Evolutionary conservation across 2,329 filamentous ascomycete genomes (phyloP), one percentile per base, ranked within the genome.

Genomic region (Trichoderma sp.): DNA sequence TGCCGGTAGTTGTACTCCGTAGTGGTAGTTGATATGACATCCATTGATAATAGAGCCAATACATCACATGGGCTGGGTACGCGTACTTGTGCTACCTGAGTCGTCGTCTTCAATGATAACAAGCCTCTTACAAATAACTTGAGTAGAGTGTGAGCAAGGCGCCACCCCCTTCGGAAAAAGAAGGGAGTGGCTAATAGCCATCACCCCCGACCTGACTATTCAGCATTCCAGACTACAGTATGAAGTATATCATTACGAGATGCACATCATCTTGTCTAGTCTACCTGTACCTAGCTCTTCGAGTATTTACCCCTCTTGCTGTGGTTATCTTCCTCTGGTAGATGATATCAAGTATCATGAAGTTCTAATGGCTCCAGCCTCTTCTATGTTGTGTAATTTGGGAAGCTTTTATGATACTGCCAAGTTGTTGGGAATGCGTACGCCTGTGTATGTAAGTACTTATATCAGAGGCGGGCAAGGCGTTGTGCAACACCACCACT

Each of bases 401-500:
- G 21, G 21, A 53, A 6, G 43, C n/a, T 12, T 3, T 24, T 24
- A 53, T 14, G 47, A 53, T 6, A 24, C 11, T 14, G 47, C 1
- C n/a, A 24, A 24, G n/a, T 24, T 24, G 21, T 53, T 53, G 47
- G 47, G 47, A 53, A 24, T 24, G 47, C 11, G 11, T 5, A 21
- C 4, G 1, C 8, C 2, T 21, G 7, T 51, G n/a, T 24, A 21
- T 53, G 11, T 53, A 12, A 6, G 9, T 6, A 24, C 11, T 14
- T 53, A 53, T 30, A 34, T 34, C 6, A 32, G 11, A 60, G 57
- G 30, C 51, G 68, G 60, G 26, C 34, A 34, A 43, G 60, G 60
- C 68, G 68, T 36, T 56, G 47, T 34, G 68, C 57, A 70, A 47
- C 68, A 57, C 36, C 21, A 57, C 68, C 60, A 56, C n/a, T 21